These are phyloP conservation scores for Boletus pseudo-olivaceus DNA, from an alignment of 768 basidiomycete species.

Conservation along the genomic window DNA sequence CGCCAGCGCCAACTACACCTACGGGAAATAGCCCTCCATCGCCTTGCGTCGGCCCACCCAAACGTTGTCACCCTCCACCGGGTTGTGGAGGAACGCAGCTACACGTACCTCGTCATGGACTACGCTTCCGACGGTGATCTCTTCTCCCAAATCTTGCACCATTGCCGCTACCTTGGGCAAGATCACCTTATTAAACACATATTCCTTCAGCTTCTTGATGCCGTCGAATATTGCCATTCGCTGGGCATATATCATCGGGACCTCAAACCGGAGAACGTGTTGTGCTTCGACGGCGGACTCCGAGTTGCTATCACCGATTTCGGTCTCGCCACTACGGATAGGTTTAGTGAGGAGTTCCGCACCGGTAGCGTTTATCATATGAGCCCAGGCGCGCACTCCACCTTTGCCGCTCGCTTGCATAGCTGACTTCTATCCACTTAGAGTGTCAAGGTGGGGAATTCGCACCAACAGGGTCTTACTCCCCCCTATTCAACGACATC, in stretches of 20 bases:
- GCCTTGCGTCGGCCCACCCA: constrained; percentile 69
- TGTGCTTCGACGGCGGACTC: constrained; percentile 77
- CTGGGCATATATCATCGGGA: constrained; percentile 95
- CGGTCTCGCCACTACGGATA: constrained; percentile 88
- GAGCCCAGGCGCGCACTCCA: constrained; percentile 70
- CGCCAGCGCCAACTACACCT: constrained; percentile 76
- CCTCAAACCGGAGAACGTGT: constrained; percentile 93
- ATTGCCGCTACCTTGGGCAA: constrained; percentile 76
- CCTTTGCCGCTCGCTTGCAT: constrained; percentile 6
- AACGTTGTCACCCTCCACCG: constrained; percentile 87
- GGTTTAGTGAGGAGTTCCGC: constrained; percentile 80
- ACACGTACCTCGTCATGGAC: constrained; percentile 91
- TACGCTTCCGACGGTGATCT: constrained; percentile 89
- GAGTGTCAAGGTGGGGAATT: constrained; percentile 82
- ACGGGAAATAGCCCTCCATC: constrained; percentile 83
- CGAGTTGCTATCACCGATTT: constrained; percentile 91
- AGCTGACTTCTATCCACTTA: constrained; percentile 35
- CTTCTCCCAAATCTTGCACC: constrained; percentile 82
- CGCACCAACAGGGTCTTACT: constrained; percentile 65
- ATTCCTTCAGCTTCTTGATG: constrained; percentile 91
- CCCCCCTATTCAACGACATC: constrained; percentile 85
- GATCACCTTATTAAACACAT: constrained; percentile 82
- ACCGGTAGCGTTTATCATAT: constrained; percentile 99
- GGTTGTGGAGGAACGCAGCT: constrained; percentile 76
- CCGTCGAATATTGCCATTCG: constrained; percentile 89